Evolutionary conservation across 2,329 filamentous ascomycete genomes (phyloP).

Genomic region (Fusarium devonianum): DNA sequence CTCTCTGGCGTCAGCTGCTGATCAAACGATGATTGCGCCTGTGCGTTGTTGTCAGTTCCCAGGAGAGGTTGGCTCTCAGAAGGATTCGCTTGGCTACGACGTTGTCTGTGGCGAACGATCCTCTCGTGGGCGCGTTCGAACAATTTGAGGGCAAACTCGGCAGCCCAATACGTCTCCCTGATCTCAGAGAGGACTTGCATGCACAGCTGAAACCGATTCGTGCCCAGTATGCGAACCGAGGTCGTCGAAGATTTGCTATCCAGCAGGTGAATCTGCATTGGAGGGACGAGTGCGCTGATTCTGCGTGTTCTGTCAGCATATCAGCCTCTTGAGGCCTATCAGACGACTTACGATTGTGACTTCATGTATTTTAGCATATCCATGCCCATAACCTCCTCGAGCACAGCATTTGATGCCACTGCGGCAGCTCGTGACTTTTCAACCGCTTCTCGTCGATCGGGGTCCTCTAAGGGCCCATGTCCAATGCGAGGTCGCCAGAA

Average conservation of each 20-base stretch:
- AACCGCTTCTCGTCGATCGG: neutral
- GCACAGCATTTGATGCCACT: neutral
- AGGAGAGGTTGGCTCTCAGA: neutral
- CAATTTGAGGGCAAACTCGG: conserved; percentile 8
- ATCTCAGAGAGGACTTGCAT: conserved; percentile 20
- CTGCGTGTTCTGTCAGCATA: neutral
- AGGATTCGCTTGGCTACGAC: neutral
- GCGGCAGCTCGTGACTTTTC: neutral
- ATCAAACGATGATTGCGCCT: neutral
- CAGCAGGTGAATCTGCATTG: conserved; percentile 24
- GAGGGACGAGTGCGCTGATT: conserved; percentile 10
- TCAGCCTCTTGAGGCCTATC: neutral
- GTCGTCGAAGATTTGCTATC: conserved; percentile 12
- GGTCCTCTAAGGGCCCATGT: neutral
- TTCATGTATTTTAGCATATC: conserved; percentile 1
- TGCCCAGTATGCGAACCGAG: conserved; percentile 7
- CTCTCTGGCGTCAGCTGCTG: neutral
- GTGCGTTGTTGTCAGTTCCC: neutral
- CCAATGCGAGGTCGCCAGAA: neutral
- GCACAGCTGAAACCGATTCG: conserved; percentile 14
- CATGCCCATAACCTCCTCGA: neutral
- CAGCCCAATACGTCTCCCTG: conserved; percentile 11
- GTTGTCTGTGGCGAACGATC: neutral
- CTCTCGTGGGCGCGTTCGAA: conserved; percentile 11
- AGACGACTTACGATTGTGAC: neutral